Percentiles rank a stretch among this genome's conserved stretches.
These are phyloP conservation scores for Ophiostoma sp. DNA, from an alignment of 2,329 filamentous ascomycete genomes.

Conservation along the genomic window DNA sequence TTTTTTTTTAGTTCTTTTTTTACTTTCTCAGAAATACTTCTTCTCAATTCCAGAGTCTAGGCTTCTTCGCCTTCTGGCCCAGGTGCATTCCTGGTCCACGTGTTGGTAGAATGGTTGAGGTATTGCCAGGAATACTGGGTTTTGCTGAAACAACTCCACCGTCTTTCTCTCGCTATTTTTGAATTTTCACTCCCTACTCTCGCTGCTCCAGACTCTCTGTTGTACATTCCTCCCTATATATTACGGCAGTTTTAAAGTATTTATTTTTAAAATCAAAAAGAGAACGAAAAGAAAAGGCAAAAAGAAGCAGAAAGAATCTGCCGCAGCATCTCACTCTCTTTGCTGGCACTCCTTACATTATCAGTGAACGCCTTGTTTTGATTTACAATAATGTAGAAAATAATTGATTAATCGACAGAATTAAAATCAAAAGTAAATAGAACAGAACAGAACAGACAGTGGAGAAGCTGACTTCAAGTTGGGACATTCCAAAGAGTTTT, in stretches of 20 bases:
- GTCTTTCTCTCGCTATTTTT: background rate
- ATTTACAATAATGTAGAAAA: background rate
- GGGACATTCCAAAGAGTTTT: background rate
- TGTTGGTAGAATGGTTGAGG: background rate
- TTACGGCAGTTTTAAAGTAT: too few relatives aligned
- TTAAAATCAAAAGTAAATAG: background rate
- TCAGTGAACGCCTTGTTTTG: background rate
- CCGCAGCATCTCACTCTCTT: background rate
- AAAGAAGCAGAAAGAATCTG: background rate
- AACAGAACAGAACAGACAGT: background rate
- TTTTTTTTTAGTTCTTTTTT: background rate
- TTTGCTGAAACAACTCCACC: constrained; percentile 1
- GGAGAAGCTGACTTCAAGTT: background rate
- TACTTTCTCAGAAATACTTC: background rate
- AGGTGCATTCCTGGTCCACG: background rate
- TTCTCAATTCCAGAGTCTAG: background rate
- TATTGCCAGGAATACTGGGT: background rate
- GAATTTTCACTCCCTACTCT: background rate
- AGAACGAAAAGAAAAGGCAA: background rate
- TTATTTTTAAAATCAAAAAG: too few relatives aligned
- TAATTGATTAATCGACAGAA: background rate
- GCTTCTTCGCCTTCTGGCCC: background rate
- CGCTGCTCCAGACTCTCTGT: background rate
- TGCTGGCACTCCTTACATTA: background rate
- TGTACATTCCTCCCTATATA: constrained; percentile 2